phyloP scores from a whole-genome alignment of 352 stramenopile genomes.

The Phytophthora constricta region DNA sequence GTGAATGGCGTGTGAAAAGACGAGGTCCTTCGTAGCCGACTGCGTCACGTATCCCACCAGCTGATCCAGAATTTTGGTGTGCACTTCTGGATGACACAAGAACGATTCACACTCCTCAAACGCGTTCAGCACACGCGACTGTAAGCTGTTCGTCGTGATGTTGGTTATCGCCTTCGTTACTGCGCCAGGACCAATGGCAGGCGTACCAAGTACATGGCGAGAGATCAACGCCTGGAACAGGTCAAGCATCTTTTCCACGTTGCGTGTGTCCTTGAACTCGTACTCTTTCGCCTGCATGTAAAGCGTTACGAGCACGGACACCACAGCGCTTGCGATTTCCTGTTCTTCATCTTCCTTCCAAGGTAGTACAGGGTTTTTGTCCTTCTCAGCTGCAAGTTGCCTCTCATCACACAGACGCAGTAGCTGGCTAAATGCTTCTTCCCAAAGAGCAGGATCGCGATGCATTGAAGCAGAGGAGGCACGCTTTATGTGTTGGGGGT shows the following conservation, averaged over 20 bases:
- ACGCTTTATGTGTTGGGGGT: conserved; percentile 27
- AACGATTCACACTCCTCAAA: conserved; percentile 88
- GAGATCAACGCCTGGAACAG: conserved; percentile 69
- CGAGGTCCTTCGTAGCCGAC: conserved; percentile 52
- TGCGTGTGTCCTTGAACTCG: conserved; percentile 72
- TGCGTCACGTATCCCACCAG: conserved; percentile 65
- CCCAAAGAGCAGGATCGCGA: conserved; percentile 71
- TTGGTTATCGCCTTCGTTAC: conserved; percentile 51
- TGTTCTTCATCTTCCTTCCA: conserved; percentile 82
- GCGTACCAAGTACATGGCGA: conserved; percentile 63
- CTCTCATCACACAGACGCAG: conserved; percentile 62
- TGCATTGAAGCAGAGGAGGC: conserved; percentile 28
- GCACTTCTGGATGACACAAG: conserved; percentile 60
- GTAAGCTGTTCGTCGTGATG: conserved; percentile 83
- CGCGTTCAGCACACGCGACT: conserved; percentile 82
- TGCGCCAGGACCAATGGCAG: conserved; percentile 34
- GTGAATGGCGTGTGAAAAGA: conserved; percentile 84
- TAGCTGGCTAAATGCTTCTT: conserved; percentile 69
- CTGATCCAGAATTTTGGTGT: conserved; percentile 74
- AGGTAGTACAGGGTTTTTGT: conserved; percentile 11
- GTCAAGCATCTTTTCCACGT: conserved; percentile 69
- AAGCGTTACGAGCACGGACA: conserved; percentile 75
- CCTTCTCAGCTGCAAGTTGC: conserved; percentile 30
- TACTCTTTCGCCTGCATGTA: conserved; percentile 79
- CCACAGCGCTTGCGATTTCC: conserved; percentile 80